phyloP scores from a whole-genome alignment of 2,329 filamentous ascomycete species.

The Trichoderma sp. region DNA sequence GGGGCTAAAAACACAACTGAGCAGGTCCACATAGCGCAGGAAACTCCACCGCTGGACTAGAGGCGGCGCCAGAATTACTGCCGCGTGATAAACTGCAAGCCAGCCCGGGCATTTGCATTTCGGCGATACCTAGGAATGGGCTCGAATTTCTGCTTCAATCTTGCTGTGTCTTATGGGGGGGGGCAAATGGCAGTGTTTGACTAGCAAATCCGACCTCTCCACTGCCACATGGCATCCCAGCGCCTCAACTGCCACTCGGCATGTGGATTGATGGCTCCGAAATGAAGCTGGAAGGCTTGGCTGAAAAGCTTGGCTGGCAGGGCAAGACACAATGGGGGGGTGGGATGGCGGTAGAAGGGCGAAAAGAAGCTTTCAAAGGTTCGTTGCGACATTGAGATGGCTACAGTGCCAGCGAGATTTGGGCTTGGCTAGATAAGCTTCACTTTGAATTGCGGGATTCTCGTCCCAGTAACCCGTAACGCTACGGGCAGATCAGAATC shows the following conservation, averaged over 20 bases:
- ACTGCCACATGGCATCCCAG: slow-evolving; percentile 17
- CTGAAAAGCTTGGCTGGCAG: slow-evolving; percentile 11
- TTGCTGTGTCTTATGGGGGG: not conserved
- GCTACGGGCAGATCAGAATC: not conserved
- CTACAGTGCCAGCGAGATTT: not conserved
- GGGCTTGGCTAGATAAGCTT: not conserved
- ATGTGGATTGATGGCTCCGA: not conserved
- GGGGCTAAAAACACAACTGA: slow-evolving; percentile 10
- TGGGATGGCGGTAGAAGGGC: not conserved
- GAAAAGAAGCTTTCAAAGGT: not conserved
- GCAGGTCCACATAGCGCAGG: not conserved
- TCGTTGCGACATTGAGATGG: not conserved
- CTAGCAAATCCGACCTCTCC: not conserved
- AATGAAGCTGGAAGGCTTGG: slow-evolving; percentile 5
- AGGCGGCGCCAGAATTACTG: slow-evolving; percentile 13
- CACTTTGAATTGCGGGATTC: not conserved
- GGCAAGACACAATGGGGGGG: not conserved
- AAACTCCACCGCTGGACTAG: not conserved
- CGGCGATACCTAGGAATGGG: not conserved
- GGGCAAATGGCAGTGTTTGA: not conserved
- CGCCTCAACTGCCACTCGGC: slow-evolving; percentile 14
- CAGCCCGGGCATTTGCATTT: not conserved
- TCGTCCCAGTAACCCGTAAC: not conserved
- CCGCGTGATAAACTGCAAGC: slow-evolving; percentile 2
- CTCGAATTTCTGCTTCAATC: not conserved